Evolutionary conservation across 805 yeast genomes (phyloP), one percentile per base, ranked within the genome.

Genomic region (Metschnikowia peoriensis): DNA sequence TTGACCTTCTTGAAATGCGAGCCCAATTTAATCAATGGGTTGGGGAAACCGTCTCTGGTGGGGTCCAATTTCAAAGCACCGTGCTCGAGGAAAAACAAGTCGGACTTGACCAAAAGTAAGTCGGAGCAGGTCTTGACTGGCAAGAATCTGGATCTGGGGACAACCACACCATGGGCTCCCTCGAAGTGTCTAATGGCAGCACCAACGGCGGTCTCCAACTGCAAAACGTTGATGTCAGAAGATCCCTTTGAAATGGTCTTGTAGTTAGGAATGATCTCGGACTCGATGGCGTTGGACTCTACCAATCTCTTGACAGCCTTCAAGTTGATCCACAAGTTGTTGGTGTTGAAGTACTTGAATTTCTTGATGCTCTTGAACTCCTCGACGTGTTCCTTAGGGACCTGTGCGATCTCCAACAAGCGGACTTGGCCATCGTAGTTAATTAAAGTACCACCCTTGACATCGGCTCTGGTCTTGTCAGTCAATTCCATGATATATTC

Each of bases 401-500:
- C 99, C 79, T 93, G 99, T 41, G 97, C 97, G 63, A 94, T 93
- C 75, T 94, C 98, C 65, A 94, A 82, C 67, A 94, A 82, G 73
- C 97, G 85, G 54, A 94, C 96, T 67, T 87, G 85, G 58, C 97
- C 98, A 62, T 90, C 93, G 73, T 94, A 94, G 74, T 90, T 90
- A 71, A 94, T 92, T 72, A 94, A 83, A 61, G 98, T 94, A 79
- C 98, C 99, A 79, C 99, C 99, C 77, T 94, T 94, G 67, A 94
- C 99, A 72, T 94, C 99, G 37, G 99, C 99, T 73, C 98, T 86
- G 47, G 99, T 94, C 79, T 94, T 94, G 76, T 93, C 97, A 50
- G 99, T 94, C 71, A 94, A 84, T 77, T 94, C 99, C 99, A 94
- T 94, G 62, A 94, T 85, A 73, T 93, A 94, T 77, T 94, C 98